Evolutionary conservation across 148 eudicot species (phyloP).

Genomic region (Vaccinium darrowii): DNA sequence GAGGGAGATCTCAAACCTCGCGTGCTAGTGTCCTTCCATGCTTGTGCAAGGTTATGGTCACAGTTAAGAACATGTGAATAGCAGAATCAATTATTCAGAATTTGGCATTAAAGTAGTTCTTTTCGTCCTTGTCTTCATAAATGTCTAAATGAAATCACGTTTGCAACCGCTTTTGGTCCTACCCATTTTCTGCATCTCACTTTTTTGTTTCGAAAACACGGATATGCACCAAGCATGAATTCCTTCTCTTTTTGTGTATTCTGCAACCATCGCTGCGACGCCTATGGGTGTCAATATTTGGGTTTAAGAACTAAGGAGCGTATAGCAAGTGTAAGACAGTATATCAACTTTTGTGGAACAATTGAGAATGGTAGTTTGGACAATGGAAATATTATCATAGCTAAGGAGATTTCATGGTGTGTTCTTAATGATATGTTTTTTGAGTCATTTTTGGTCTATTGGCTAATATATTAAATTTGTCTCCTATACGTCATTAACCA

Average conservation of each 20-base stretch:
- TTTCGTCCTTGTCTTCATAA: background rate
- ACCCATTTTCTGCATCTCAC: background rate
- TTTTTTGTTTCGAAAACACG: no score
- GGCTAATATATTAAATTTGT: background rate
- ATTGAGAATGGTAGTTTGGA: background rate
- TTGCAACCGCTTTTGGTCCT: background rate
- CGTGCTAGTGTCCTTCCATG: background rate
- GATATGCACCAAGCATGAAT: no score
- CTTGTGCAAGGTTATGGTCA: background rate
- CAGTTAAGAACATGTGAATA: background rate
- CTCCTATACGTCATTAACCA: background rate
- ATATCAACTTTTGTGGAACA: background rate
- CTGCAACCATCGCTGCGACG: background rate
- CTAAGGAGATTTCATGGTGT: background rate
- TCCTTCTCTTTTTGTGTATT: background rate
- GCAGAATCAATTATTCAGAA: background rate
- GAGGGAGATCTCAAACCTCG: background rate
- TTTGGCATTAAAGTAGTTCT: background rate
- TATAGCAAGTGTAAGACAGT: background rate
- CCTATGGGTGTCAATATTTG: background rate
- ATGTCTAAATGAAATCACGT: background rate
- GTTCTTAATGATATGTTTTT: background rate
- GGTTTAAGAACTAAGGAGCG: background rate
- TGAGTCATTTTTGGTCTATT: background rate
- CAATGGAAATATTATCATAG: background rate